Evolutionary conservation across 2,329 filamentous ascomycete genomes (phyloP).

Genomic region (Teratosphaeria destructans): DNA sequence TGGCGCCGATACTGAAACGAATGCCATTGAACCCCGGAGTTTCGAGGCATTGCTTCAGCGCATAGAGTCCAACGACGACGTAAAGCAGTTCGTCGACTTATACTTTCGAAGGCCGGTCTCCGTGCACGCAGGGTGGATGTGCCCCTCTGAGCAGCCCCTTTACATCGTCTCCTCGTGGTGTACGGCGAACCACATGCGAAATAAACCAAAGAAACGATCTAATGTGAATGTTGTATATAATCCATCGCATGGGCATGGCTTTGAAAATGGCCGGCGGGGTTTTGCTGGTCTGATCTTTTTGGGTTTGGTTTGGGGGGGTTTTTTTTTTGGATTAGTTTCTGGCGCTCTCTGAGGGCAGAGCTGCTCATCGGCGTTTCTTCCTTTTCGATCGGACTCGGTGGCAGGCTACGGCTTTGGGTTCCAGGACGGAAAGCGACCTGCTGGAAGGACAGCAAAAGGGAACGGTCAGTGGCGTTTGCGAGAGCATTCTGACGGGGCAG

Average conservation of each 20-base stretch:
- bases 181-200: not conserved
- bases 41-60: not conserved
- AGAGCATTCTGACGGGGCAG: not conserved
- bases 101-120: conserved; percentile 3
- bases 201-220: not conserved
- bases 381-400: not conserved
- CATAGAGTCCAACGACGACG: conserved; percentile 1
- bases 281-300: not conserved
- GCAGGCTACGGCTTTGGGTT: not conserved
- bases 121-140: not conserved
- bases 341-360: not conserved
- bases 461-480: not conserved
- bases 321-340: not conserved
- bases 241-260: not conserved
- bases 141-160: not conserved
- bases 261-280: not conserved
- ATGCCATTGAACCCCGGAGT: not conserved
- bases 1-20: not conserved
- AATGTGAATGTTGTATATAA: not conserved
- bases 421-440: not conserved
- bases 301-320: not conserved
- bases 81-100: conserved; percentile 3
- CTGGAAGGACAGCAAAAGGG: not conserved
- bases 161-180: not conserved
- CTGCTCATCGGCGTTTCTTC: not conserved